phyloP scores from a whole-genome alignment of 495 filamentous ascomycete species.

The Cetradonia linearis region DNA sequence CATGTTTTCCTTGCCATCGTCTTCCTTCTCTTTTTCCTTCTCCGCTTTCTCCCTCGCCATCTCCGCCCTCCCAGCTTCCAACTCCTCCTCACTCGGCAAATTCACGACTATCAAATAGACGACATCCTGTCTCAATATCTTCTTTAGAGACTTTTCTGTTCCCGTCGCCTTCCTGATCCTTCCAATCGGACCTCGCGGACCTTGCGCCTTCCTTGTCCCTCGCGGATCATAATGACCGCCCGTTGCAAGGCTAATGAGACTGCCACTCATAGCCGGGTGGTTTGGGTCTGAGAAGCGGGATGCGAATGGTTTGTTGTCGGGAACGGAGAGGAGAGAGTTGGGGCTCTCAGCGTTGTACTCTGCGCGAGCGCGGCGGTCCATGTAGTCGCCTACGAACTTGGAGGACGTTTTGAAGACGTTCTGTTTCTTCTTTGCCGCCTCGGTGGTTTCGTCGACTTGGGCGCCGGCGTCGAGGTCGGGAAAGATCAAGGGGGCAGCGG shows the following conservation, averaged over 20 bases:
- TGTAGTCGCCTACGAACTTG: slow-evolving; percentile 43
- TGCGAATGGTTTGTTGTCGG: slow-evolving; percentile 26
- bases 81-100: slow-evolving; percentile 13
- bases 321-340: slow-evolving; percentile 7
- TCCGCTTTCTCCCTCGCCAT: slow-evolving; percentile 16
- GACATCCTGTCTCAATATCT: slow-evolving; percentile 14
- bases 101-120: slow-evolving; percentile 15
- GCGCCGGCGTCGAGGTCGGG: slow-evolving; percentile 40
- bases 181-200: background rate
- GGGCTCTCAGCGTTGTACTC: slow-evolving; percentile 28
- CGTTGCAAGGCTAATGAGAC: slow-evolving; percentile 32
- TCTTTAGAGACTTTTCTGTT: slow-evolving; percentile 9
- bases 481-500: slow-evolving; percentile 45
- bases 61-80: slow-evolving; percentile 8
- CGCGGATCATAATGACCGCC: slow-evolving; percentile 25
- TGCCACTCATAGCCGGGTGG: slow-evolving; percentile 36
- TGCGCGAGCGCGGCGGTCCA: slow-evolving; percentile 42
- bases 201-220: slow-evolving; percentile 1
- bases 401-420: slow-evolving; percentile 31
- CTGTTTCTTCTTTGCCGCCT: slow-evolving; percentile 29
- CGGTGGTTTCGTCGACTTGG: slow-evolving; percentile 22
- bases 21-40: slow-evolving; percentile 1
- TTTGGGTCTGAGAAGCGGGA: slow-evolving; percentile 40
- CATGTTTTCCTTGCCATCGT: background rate
- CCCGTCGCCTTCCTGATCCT: slow-evolving; percentile 4